phyloP scores from a whole-genome alignment of 2,329 filamentous ascomycete genomes.

The Fusarium haematococcum region DNA sequence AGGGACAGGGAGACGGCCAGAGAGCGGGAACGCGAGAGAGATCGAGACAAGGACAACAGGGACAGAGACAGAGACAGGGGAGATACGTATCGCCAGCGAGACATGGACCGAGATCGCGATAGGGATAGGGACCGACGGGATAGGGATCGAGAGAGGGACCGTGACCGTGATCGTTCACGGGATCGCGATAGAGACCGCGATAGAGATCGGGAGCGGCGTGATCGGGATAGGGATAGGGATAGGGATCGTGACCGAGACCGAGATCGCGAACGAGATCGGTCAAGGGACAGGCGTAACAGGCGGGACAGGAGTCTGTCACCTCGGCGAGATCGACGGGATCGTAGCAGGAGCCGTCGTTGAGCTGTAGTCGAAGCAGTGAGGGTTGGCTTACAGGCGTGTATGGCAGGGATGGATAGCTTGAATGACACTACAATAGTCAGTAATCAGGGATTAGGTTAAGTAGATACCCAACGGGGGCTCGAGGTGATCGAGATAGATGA shows the following conservation, averaged over 20 bases:
- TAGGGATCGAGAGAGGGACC: constrained; percentile 34
- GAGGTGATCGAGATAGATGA: neutral
- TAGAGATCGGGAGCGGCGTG: constrained; percentile 45
- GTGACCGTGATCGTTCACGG: constrained; percentile 47
- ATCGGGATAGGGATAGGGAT: constrained; percentile 38
- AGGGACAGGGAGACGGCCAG: constrained; percentile 34
- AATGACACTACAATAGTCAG: neutral
- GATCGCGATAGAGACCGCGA: constrained; percentile 51
- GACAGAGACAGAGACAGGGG: constrained; percentile 30
- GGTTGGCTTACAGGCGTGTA: constrained; percentile 35
- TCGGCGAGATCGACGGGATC: constrained; percentile 50
- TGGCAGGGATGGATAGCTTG: neutral
- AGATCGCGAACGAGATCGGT: constrained; percentile 34
- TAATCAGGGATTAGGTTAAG: constrained; percentile 1
- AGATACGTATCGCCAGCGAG: constrained; percentile 37
- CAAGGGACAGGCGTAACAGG: constrained; percentile 40
- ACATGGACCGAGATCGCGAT: constrained; percentile 44
- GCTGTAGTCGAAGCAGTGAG: constrained; percentile 46
- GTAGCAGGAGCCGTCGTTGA: constrained; percentile 56
- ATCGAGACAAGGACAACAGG: constrained; percentile 30
- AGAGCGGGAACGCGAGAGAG: constrained; percentile 26
- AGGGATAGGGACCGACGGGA: constrained; percentile 44
- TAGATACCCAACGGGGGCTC: constrained; percentile 33
- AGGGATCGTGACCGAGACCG: constrained; percentile 37
- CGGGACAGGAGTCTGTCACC: constrained; percentile 49